Percentiles rank a stretch among this genome's conserved stretches.
phyloP scores from a whole-genome alignment of 164 flowering plant species.

The Magnolia kwangsiensis region DNA sequence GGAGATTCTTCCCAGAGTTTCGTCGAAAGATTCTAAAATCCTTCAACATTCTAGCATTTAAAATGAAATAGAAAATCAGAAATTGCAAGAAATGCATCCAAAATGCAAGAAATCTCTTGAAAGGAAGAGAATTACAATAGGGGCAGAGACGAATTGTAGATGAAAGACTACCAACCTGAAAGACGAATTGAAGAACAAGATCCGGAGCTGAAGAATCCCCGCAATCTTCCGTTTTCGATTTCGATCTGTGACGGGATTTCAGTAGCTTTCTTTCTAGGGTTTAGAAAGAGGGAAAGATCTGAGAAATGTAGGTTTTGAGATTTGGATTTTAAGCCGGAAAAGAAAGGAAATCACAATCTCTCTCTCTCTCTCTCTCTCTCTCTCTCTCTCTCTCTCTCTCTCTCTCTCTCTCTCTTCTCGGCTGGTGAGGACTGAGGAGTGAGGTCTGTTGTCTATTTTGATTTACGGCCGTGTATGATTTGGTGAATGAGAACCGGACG shows the following conservation, averaged over 20 bases:
- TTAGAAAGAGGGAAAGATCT: neutral
- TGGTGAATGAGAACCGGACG: neutral
- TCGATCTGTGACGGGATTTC: neutral
- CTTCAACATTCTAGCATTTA: conserved; percentile 62
- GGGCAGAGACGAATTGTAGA: neutral
- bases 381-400: neutral
- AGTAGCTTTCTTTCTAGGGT: neutral
- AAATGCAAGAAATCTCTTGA: neutral
- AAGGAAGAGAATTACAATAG: neutral
- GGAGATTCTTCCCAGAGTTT: conserved; percentile 44
- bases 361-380: conserved; percentile 1
- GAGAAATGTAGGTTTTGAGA: neutral
- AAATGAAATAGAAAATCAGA: neutral
- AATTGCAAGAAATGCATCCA: neutral
- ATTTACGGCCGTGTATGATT: neutral
- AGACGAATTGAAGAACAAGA: conserved; percentile 16
- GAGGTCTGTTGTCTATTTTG: conserved; percentile 1
- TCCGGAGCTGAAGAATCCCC: conserved; percentile 9
- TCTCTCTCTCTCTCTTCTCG: neutral
- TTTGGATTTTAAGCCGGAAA: neutral
- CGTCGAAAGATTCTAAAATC: conserved; percentile 62
- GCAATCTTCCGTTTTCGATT: conserved; percentile 7
- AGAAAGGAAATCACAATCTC: neutral
- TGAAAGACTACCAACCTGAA: conserved; percentile 6
- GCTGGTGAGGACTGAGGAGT: neutral